Evolutionary conservation across 106 monocot species (phyloP).

Genomic region (Allium cepa): DNA sequence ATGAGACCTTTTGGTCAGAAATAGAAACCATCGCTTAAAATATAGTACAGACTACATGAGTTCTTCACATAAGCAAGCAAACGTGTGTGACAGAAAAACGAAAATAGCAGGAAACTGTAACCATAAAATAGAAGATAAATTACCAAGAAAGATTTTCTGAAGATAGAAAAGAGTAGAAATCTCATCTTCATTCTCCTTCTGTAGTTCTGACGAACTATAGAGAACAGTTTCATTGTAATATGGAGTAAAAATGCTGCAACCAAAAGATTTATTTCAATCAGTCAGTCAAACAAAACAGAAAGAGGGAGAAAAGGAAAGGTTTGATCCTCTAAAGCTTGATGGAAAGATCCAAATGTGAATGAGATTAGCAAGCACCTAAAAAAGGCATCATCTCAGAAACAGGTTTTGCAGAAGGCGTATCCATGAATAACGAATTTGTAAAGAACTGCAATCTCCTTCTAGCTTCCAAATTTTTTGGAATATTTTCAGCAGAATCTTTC

Average conservation of each 20-base stretch:
- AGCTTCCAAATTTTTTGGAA: conserved; percentile 96
- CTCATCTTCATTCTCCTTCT: conserved; percentile 90
- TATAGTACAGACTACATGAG: too few relatives aligned
- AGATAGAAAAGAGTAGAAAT: conserved; percentile 96
- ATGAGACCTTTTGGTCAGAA: too few relatives aligned
- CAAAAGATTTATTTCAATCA: neutral
- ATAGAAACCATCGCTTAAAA: too few relatives aligned
- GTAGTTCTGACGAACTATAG: conserved; percentile 71
- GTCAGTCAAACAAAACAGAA: conserved; percentile 3
- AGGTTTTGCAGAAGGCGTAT: conserved; percentile 76
- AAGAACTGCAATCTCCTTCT: conserved; percentile 89
- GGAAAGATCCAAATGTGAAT: neutral
- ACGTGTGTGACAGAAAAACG: neutral
- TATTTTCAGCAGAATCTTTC: conserved; percentile 83
- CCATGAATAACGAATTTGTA: conserved; percentile 94
- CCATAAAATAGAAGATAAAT: neutral
- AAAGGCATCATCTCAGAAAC: conserved; percentile 93
- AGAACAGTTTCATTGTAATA: conserved; percentile 97
- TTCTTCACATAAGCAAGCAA: neutral
- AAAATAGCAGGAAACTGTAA: neutral
- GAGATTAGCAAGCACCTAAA: conserved; percentile 39
- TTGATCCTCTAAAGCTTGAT: neutral
- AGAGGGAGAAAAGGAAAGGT: neutral
- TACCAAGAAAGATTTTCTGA: conserved; percentile 99
- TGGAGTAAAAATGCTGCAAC: conserved; percentile 87